phyloP scores from a whole-genome alignment of 1,284 basidiomycete genomes.

The Naganishia liquefaciens region DNA sequence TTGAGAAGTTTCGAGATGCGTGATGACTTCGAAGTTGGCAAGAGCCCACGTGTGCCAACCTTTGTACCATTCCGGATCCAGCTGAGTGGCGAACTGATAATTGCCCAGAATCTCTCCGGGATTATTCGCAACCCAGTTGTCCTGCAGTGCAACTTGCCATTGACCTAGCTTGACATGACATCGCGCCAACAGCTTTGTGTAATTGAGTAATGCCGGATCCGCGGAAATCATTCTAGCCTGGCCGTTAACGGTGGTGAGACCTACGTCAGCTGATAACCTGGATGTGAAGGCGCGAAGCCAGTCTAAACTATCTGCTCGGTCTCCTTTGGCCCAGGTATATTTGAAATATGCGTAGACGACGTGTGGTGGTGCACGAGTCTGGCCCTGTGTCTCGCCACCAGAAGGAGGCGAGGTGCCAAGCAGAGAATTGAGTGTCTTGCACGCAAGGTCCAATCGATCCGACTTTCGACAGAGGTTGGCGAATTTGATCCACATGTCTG shows the following conservation, averaged over 20 bases:
- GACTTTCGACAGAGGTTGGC: slow-evolving; percentile 84
- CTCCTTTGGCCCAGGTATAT: slow-evolving; percentile 91
- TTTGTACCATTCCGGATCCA: slow-evolving; percentile 95
- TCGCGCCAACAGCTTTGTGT: slow-evolving; percentile 85
- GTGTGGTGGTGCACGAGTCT: slow-evolving; percentile 79
- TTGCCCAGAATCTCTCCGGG: slow-evolving; percentile 79
- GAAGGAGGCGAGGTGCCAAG: slow-evolving; percentile 61
- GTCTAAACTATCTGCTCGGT: slow-evolving; percentile 73
- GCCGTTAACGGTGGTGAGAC: slow-evolving; percentile 60
- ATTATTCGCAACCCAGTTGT: slow-evolving; percentile 69
- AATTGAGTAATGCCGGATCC: slow-evolving; percentile 61
- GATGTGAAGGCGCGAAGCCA: slow-evolving; percentile 84
- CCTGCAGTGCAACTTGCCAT: slow-evolving; percentile 83
- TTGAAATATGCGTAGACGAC: slow-evolving; percentile 98
- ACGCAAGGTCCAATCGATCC: slow-evolving; percentile 82
- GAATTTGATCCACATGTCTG: slow-evolving; percentile 95
- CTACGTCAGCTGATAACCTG: slow-evolving; percentile 74
- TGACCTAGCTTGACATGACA: slow-evolving; percentile 97
- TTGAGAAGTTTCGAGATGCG: slow-evolving; percentile 70
- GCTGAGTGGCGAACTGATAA: slow-evolving; percentile 85
- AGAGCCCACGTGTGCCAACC: slow-evolving; percentile 99
- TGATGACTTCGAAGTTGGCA: slow-evolving; percentile 92
- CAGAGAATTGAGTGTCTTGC: slow-evolving; percentile 94
- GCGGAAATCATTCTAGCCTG: slow-evolving; percentile 39
- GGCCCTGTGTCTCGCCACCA: slow-evolving; percentile 49